These are phyloP conservation scores for Cryptococcus jaspeensis DNA, from an alignment of 1,284 basidiomycete genomes.

Conservation along the genomic window DNA sequence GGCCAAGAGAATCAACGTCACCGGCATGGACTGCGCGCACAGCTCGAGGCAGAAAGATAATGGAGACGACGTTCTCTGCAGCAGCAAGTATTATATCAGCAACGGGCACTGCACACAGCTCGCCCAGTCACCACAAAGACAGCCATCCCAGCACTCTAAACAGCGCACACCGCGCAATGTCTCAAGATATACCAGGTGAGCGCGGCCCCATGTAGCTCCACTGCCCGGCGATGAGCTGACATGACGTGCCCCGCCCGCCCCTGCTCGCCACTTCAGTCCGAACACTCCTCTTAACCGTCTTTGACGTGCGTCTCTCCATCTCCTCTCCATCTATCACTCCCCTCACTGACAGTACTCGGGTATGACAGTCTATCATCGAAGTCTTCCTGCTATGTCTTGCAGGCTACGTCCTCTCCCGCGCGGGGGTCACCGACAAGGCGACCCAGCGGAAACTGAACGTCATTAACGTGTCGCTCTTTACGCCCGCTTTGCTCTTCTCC, in stretches of 20 bases:
- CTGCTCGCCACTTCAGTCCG: constrained; percentile 15
- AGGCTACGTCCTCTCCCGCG: constrained; percentile 76
- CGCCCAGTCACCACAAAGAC: too few species aligned
- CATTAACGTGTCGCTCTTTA: constrained; percentile 72
- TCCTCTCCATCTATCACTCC: neutral
- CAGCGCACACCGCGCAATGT: too few species aligned
- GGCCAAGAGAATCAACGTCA: too few species aligned
- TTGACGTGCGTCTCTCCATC: constrained; percentile 53
- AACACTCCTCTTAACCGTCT: constrained; percentile 55
- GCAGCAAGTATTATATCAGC: too few species aligned
- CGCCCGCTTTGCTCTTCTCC: constrained; percentile 85
- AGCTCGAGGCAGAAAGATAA: too few species aligned
- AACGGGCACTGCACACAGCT: too few species aligned
- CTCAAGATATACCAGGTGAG: neutral
- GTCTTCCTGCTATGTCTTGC: constrained; percentile 84
- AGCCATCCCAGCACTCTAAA: too few species aligned
- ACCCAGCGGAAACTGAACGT: constrained; percentile 72
- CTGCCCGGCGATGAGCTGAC: neutral
- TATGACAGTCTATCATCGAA: constrained; percentile 75
- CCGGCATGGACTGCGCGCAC: too few species aligned
- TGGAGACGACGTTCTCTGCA: too few species aligned
- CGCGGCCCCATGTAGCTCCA: neutral
- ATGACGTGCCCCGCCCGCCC: too few species aligned
- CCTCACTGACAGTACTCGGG: neutral
- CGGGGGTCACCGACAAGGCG: constrained; percentile 80